Evolutionary conservation across 768 basidiomycete genomes (phyloP), one percentile per base, ranked within the genome.

Genomic region (Filobasidium floriforme): DNA sequence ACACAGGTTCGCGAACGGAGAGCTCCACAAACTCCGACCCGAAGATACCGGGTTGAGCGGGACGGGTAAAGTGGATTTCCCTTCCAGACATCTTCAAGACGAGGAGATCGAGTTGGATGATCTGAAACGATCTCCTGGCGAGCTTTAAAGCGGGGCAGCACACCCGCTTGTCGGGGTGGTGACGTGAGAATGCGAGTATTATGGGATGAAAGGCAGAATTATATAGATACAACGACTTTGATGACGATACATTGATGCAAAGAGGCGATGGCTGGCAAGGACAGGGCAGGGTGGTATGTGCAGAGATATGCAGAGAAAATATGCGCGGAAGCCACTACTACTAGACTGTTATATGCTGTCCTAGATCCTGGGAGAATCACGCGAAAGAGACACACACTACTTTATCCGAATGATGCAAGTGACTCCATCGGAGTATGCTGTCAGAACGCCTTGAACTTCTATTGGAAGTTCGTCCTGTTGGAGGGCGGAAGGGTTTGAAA

Each of bases 1-100:
- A 70, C 79, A 80, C 63, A 74, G 74, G 26, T 81, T 81, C 71
- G 75, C 76, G 11, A 75, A 70, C 26, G 76, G 76, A 0, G 73
- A 79, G 41, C 69, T 79, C 43, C 69, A 75, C 49, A 80, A 80
- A 0, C 66, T 79, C 10, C 65, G 73, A 19, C 76, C 75, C 0
- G 44, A 62, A 22, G 71, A 49, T 15, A 49, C 46, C 5, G 46
- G 46, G 22, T 15, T 49, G 15, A 22, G 18, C 18, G 46, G 46
- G 18, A 49, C 46, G 15, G 46, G 46, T 22, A 49, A 22, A 22
- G 46, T 49, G 5, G 46, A 49, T 49, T 18, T 49, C 5, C 46
- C 46, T 49, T 49, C 46, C 46, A n/a, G n/a, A n/a, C 46, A 12
- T 22, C 46, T 5, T 49, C 46, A 12, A 37, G 32, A 37, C 14